Evolutionary conservation across 306 rosid genomes (phyloP).

Genomic region (Alnus rubra): DNA sequence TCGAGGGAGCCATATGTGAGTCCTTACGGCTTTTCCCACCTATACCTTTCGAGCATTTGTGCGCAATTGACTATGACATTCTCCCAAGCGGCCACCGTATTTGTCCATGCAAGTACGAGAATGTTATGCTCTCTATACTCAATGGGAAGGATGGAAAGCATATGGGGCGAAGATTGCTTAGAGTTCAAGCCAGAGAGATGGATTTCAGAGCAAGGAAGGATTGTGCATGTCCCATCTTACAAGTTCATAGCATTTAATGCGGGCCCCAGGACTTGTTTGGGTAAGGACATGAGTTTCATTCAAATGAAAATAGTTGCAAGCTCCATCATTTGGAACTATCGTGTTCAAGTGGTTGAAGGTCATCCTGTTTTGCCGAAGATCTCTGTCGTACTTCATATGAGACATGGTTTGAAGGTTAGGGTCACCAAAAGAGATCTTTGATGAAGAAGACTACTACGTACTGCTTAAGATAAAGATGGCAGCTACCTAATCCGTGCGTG

Average conservation of each 20-base stretch:
- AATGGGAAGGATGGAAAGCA: conserved; percentile 48
- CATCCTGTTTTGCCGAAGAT: conserved; percentile 11
- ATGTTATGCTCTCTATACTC: conserved; percentile 38
- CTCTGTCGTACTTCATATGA: conserved; percentile 34
- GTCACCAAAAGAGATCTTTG: conserved; percentile 10
- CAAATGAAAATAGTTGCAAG: conserved; percentile 46
- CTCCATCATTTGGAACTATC: conserved; percentile 31
- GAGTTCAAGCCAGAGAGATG: conserved; percentile 74
- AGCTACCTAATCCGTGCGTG: too few species aligned
- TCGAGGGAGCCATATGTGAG: conserved; percentile 57
- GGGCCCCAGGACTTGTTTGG: conserved; percentile 54
- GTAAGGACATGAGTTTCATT: conserved; percentile 41
- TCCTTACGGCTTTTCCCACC: conserved; percentile 57
- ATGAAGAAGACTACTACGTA: neutral
- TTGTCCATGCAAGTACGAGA: neutral
- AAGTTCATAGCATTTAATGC: conserved; percentile 51
- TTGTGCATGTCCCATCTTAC: conserved; percentile 42
- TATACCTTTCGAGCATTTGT: conserved; percentile 37
- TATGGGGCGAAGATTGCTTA: conserved; percentile 55
- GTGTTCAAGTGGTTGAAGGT: conserved; percentile 17
- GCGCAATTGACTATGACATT: conserved; percentile 26
- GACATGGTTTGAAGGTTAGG: conserved; percentile 32
- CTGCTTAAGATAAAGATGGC: too few species aligned
- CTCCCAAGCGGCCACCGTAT: conserved; percentile 59
- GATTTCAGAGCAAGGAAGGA: conserved; percentile 38